These are phyloP conservation scores for Phalaenopsis hybrid DNA, from an alignment of 116 monocot genomes.

Conservation along the genomic window DNA sequence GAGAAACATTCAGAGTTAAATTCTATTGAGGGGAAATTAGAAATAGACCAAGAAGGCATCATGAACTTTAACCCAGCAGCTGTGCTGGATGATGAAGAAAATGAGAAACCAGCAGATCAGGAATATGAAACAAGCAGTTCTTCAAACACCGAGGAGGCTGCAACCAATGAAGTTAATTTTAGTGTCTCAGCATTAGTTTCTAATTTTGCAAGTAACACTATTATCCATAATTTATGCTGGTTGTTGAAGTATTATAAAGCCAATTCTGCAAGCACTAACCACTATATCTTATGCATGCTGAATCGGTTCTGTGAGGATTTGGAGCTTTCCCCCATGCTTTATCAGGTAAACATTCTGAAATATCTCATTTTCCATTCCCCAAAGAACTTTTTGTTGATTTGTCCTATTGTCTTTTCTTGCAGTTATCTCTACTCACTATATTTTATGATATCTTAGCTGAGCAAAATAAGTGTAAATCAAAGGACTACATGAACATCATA, in stretches of 20 bases:
- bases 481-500: conserved; percentile 43
- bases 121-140: conserved; percentile 44
- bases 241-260: conserved; percentile 73
- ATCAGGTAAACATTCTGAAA: conserved; percentile 55
- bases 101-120: conserved; percentile 18
- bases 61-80: conserved; percentile 14
- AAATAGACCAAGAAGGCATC: conserved; percentile 7
- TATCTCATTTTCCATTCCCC: not conserved
- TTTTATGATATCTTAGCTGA: conserved; percentile 76
- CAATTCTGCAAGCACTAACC: conserved; percentile 72
- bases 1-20: conserved; percentile 4
- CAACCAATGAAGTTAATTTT: conserved; percentile 80
- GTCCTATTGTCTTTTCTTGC: conserved; percentile 19
- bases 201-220: conserved; percentile 60
- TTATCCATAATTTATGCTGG: conserved; percentile 81
- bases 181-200: conserved; percentile 55
- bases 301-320: conserved; percentile 80
- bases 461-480: conserved; percentile 39
- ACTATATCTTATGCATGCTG: conserved; percentile 80
- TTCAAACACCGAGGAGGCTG: conserved; percentile 56
- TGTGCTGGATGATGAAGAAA: conserved; percentile 14
- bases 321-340: conserved; percentile 81
- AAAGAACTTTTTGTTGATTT: not conserved
- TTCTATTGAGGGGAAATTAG: conserved; percentile 1
- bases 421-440: conserved; percentile 74